Conservation (phyloP, 805 yeast species). For the Candida loeiensis region DNA sequence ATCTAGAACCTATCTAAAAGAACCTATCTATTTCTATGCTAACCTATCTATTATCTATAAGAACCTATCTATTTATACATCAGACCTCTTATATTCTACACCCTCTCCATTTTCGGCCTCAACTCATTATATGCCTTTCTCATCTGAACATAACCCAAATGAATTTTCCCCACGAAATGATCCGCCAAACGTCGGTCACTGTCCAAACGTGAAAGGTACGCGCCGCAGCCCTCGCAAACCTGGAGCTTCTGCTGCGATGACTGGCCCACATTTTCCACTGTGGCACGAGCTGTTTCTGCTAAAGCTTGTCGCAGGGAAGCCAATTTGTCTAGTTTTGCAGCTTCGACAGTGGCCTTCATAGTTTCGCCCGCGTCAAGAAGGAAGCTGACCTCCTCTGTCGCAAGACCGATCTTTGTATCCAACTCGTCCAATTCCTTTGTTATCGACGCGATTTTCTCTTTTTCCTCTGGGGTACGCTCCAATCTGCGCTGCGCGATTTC, state of each 20-base stretch:
- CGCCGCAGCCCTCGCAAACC: slow-evolving; percentile 88
- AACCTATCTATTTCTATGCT: slow-evolving; percentile 7
- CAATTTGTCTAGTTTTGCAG: slow-evolving; percentile 42
- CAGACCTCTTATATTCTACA: background rate
- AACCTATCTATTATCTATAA: slow-evolving; percentile 3
- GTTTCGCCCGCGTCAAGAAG: slow-evolving; percentile 49
- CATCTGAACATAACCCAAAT: slow-evolving; percentile 77
- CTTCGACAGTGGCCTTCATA: slow-evolving; percentile 48
- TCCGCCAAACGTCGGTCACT: slow-evolving; percentile 86
- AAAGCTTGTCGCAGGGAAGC: slow-evolving; percentile 48
- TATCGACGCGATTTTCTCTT: slow-evolving; percentile 50
- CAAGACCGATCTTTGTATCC: slow-evolving; percentile 61
- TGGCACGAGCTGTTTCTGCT: slow-evolving; percentile 53
- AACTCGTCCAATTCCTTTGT: slow-evolving; percentile 57
- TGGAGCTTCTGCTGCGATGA: slow-evolving; percentile 87
- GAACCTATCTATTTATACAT: background rate
- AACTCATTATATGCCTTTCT: slow-evolving; percentile 48
- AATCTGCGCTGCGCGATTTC: slow-evolving; percentile 59
- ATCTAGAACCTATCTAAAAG: too few species aligned
- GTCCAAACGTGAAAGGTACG: slow-evolving; percentile 79
- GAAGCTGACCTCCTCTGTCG: slow-evolving; percentile 61
- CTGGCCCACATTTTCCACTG: slow-evolving; percentile 74
- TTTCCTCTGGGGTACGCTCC: slow-evolving; percentile 74
- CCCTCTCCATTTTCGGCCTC: background rate
- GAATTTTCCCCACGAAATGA: slow-evolving; percentile 85